phyloP scores from a whole-genome alignment of 495 filamentous ascomycete species.

The Aspergillus homomorphus region DNA sequence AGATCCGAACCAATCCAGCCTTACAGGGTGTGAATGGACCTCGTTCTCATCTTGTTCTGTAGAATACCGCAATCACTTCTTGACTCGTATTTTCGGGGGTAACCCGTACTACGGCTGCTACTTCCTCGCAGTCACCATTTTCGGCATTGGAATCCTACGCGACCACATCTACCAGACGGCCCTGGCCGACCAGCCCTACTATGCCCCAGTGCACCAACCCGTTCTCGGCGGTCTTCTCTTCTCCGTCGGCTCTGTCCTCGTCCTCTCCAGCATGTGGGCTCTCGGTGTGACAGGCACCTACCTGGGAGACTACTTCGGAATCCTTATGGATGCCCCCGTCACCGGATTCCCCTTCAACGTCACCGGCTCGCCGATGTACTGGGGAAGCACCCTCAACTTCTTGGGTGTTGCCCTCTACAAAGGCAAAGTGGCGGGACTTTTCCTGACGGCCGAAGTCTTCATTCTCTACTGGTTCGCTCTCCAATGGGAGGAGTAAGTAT shows the following conservation, averaged over 20 bases:
- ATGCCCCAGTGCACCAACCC: constrained; percentile 63
- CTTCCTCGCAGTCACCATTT: constrained; percentile 81
- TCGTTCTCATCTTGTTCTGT: constrained; percentile 14
- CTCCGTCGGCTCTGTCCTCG: constrained; percentile 74
- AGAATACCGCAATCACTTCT: constrained; percentile 89
- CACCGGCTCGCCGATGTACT: constrained; percentile 92
- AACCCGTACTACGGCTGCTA: constrained; percentile 84
- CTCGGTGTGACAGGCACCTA: constrained; percentile 97
- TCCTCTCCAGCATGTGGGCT: constrained; percentile 83
- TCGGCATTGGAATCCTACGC: constrained; percentile 83
- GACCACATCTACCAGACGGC: constrained; percentile 60
- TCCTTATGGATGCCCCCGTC: constrained; percentile 91
- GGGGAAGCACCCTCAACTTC: constrained; percentile 89
- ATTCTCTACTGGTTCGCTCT: constrained; percentile 79
- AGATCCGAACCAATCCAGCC: neutral
- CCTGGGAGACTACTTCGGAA: constrained; percentile 96
- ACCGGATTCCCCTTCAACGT: constrained; percentile 95
- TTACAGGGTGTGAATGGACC: constrained; percentile 11
- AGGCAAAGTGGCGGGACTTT: constrained; percentile 82
- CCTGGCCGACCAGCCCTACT: constrained; percentile 42
- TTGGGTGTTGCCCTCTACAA: constrained; percentile 83
- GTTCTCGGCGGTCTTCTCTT: constrained; percentile 68
- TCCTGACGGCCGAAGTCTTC: constrained; percentile 73
- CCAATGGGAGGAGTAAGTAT: constrained; percentile 77
- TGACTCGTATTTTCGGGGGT: constrained; percentile 79